phyloP scores from a whole-genome alignment of 306 rosid genomes.

The Citrullus mucosospermus region DNA sequence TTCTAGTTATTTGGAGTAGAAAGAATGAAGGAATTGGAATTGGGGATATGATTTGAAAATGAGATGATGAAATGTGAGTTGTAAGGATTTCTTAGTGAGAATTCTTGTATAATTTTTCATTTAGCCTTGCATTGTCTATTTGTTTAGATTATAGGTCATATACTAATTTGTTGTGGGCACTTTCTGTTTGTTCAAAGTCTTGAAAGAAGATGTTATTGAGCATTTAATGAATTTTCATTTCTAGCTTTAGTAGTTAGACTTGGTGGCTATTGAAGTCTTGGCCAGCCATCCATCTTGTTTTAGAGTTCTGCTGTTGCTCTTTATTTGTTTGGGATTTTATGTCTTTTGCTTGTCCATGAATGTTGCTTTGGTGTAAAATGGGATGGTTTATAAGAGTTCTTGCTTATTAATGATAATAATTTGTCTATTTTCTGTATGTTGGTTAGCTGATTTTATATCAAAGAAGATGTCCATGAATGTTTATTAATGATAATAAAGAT shows the following conservation, averaged over 20 bases:
- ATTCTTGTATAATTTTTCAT: neutral
- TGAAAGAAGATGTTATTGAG: neutral
- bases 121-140: neutral
- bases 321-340: neutral
- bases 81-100: neutral
- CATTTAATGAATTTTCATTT: neutral
- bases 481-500: too few species aligned
- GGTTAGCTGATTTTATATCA: neutral
- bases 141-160: neutral
- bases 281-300: neutral
- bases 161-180: neutral
- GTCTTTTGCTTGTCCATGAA: neutral
- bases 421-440: neutral
- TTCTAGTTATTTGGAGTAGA: neutral
- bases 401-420: neutral
- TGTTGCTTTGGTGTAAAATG: neutral
- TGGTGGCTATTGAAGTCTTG: neutral
- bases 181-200: constrained; percentile 16
- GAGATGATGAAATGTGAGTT: neutral
- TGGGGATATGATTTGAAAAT: neutral
- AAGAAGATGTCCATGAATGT: too few species aligned
- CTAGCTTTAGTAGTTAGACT: neutral
- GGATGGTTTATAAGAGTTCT: neutral
- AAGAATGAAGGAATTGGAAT: neutral
- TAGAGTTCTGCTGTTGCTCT: neutral